Percentiles rank a stretch among this genome's conserved stretches.
Evolutionary conservation across 257 asterid species (phyloP).

Genomic region (Fraxinus anomala): DNA sequence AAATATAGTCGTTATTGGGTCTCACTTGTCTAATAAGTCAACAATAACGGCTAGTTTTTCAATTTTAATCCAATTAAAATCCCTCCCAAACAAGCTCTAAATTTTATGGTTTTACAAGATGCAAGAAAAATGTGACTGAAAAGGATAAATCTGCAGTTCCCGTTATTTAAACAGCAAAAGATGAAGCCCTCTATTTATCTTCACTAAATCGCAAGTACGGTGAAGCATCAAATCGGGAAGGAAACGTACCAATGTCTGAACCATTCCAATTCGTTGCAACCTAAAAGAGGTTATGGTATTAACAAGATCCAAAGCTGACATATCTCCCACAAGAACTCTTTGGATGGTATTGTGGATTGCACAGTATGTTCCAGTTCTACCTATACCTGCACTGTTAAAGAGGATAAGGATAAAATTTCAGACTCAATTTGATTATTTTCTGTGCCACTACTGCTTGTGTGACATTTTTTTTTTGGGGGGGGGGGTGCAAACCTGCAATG

Average conservation of each 20-base stretch:
- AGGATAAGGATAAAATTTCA: conserved; percentile 22
- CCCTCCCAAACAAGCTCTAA: no score
- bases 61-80: no score
- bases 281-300: conserved; percentile 62
- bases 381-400: conserved; percentile 85
- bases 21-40: no score
- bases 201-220: not conserved
- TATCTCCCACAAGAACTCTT: conserved; percentile 72
- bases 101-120: no score
- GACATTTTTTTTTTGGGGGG: conserved; percentile 4
- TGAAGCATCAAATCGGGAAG: conserved; percentile 23
- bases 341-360: conserved; percentile 77
- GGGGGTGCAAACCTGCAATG: conserved; percentile 83
- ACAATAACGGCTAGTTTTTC: no score
- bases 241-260: conserved; percentile 69
- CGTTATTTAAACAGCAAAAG: not conserved
- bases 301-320: conserved; percentile 73
- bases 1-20: no score
- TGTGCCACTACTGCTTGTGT: not conserved
- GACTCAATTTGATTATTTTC: not conserved
- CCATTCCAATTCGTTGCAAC: conserved; percentile 90
- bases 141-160: no score
- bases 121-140: no score
- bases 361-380: conserved; percentile 96
- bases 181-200: not conserved